Base-by-base conservation (phyloP, 495 filamentous ascomycete genomes). In the Acidiella bohemica region DNA sequence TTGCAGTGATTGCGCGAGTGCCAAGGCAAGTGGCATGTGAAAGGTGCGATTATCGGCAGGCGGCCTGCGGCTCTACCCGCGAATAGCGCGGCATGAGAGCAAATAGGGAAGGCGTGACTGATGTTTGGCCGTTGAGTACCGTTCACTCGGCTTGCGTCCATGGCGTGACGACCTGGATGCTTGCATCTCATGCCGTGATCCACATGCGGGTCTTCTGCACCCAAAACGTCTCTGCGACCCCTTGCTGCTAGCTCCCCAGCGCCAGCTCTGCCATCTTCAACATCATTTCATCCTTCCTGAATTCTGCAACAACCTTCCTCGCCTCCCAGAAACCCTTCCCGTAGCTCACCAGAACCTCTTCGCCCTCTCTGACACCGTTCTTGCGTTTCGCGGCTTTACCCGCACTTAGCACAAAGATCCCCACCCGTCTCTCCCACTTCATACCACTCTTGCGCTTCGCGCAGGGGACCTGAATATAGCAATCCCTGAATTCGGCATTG, bases 321-420 rank as follows among this genome's bases (percentile, higher is more conserved):
- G 55, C 65, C 32, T 66, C 64, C 76, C 74, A 79, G 50, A 77
- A 78, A 0, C 73, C 76, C 49, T 77, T 78, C 8, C 74, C 76
- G 55, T 80, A 81, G 58, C 68, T 79, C 10, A 81, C 72, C 32
- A 76, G 56, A 30, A 81, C 62, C 57, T 80, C 76, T 46, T 71
- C 64, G 1, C 72, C 73, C 49, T 70, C 77, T 35, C 36, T 61
- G 19, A 78, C 65, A 1, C 69, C 73, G 32, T 59, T 63, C 30
- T 62, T 65, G 52, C 57, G 57, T 31, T 64, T 59, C 27, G 54
- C 61, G 32, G 65, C 73, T 61, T 68, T 76, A 5, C 71, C 68
- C 3, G 60, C 67, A 0, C 58, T 59, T 25, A 80, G 40, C n/a
- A 79, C 77, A 53, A 64, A 80, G 5, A 81, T 72, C 0, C 61